A percentile compares a stretch with the other conserved stretches of the same genome.
Evolutionary conservation across 805 yeast genomes (phyloP).

Genomic region (Nakazawaea peltata): DNA sequence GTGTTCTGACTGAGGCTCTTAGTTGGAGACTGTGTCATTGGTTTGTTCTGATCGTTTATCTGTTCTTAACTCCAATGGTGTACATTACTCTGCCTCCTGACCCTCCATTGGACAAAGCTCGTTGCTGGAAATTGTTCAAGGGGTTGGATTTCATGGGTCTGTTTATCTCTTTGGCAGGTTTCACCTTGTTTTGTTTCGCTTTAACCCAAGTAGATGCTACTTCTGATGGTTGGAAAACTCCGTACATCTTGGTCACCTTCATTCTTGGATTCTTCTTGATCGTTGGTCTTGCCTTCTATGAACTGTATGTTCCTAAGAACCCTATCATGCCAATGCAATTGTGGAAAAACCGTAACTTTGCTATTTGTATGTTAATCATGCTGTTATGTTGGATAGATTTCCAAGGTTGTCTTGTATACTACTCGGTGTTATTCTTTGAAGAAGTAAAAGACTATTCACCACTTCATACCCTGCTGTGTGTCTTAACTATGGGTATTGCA

Average conservation of each 20-base stretch:
- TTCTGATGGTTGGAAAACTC: constrained; percentile 34
- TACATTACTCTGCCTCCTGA: constrained; percentile 29
- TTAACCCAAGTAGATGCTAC: constrained; percentile 35
- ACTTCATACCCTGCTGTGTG: constrained; percentile 33
- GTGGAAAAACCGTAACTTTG: constrained; percentile 31
- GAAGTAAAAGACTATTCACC: constrained; percentile 27
- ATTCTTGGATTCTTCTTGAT: constrained; percentile 30
- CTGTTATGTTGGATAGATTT: constrained; percentile 34
- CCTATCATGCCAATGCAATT: constrained; percentile 42
- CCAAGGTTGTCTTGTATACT: constrained; percentile 30
- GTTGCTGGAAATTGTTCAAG: constrained; percentile 17
- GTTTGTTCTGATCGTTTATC: constrained; percentile 31
- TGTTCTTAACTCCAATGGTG: constrained; percentile 11
- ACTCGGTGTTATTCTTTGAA: constrained; percentile 35
- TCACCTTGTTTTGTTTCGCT: constrained; percentile 33
- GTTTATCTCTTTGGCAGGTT: constrained; percentile 28
- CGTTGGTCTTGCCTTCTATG: constrained; percentile 26
- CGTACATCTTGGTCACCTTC: constrained; percentile 35
- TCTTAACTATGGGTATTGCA: constrained; percentile 33
- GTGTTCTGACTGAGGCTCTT: constrained; percentile 30
- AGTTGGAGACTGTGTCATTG: constrained; percentile 35
- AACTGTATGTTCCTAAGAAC: constrained; percentile 26
- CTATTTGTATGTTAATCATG: constrained; percentile 28
- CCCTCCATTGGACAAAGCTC: constrained; percentile 17
- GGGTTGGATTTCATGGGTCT: constrained; percentile 36